Percentiles rank a stretch among this genome's conserved stretches.
Evolutionary conservation across 345 rosid genomes (phyloP).

Genomic region (Salix purpurea): DNA sequence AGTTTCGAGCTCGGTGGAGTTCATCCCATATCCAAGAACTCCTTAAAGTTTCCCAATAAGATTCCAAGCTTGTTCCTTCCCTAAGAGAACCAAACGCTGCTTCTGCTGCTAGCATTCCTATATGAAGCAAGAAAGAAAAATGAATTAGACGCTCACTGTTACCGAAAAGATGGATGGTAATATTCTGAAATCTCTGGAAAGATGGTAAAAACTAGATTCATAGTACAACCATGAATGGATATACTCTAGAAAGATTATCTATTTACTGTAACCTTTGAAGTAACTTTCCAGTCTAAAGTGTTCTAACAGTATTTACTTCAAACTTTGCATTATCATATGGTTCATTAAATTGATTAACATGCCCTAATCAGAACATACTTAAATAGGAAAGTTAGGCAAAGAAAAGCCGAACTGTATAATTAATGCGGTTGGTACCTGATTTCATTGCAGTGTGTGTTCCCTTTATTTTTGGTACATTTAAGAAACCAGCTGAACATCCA

Average conservation of each 20-base stretch:
- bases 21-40: slow-evolving; percentile 95
- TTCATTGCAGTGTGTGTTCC: slow-evolving; percentile 99
- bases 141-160: background rate
- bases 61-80: slow-evolving; percentile 53
- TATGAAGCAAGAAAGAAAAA: background rate
- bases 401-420: background rate
- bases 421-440: slow-evolving; percentile 53
- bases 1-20: slow-evolving; percentile 71
- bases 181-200: background rate
- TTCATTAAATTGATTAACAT: background rate
- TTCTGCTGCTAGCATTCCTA: slow-evolving; percentile 97
- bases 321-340: background rate
- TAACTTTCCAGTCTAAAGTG: background rate
- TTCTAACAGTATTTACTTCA: background rate
- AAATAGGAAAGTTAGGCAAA: background rate
- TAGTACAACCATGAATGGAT: background rate
- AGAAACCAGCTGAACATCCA: slow-evolving; percentile 95
- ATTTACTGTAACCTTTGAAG: background rate
- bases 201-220: background rate
- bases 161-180: background rate
- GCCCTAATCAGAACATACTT: background rate
- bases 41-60: slow-evolving; percentile 64
- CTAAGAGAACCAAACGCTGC: slow-evolving; percentile 68
- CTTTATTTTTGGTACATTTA: slow-evolving; percentile 95
- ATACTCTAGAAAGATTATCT: background rate